A percentile compares a stretch with the other conserved stretches of the same genome.
Conservation (phyloP, 371 early-diverging fungal genomes). For the Capillidium heterosporum region DNA sequence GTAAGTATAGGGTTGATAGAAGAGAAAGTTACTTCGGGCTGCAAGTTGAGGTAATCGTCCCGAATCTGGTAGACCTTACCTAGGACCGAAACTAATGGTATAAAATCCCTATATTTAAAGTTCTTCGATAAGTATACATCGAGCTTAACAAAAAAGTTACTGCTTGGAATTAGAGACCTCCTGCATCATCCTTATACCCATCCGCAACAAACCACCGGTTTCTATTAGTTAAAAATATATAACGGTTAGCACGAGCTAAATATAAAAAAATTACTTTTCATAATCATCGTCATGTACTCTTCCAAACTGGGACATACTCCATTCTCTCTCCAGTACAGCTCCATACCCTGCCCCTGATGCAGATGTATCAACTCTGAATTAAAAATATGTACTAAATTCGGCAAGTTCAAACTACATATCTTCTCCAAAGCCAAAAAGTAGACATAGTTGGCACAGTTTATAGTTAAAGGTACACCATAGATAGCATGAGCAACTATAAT, state of each 20-base stretch:
- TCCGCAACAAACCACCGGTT: slow-evolving; percentile 81
- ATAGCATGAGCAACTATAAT: slow-evolving; percentile 74
- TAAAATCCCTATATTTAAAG: slow-evolving; percentile 33
- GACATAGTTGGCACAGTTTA: slow-evolving; percentile 89
- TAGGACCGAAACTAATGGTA: slow-evolving; percentile 61
- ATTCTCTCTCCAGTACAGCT: slow-evolving; percentile 74
- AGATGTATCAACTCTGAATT: slow-evolving; percentile 77
- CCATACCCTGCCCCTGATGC: slow-evolving; percentile 90
- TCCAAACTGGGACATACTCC: slow-evolving; percentile 65
- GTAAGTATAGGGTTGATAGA: too few relatives aligned
- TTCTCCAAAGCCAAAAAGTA: slow-evolving; percentile 82
- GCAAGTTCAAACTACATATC: slow-evolving; percentile 39
- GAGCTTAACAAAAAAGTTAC: neutral
- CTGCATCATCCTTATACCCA: slow-evolving; percentile 86
- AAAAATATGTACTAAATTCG: slow-evolving; percentile 54
- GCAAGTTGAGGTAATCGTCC: slow-evolving; percentile 89
- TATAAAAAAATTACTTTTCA: slow-evolving; percentile 48
- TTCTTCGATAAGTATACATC: too few relatives aligned
- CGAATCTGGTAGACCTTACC: slow-evolving; percentile 89
- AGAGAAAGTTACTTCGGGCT: slow-evolving; percentile 30
- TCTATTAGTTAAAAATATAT: slow-evolving; percentile 23
- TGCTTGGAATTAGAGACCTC: neutral
- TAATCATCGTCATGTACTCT: slow-evolving; percentile 77
- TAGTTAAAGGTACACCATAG: slow-evolving; percentile 76
- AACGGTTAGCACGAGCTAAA: neutral